phyloP scores from a whole-genome alignment of 2,329 filamentous ascomycete genomes.

The Grosmannia serpens region DNA sequence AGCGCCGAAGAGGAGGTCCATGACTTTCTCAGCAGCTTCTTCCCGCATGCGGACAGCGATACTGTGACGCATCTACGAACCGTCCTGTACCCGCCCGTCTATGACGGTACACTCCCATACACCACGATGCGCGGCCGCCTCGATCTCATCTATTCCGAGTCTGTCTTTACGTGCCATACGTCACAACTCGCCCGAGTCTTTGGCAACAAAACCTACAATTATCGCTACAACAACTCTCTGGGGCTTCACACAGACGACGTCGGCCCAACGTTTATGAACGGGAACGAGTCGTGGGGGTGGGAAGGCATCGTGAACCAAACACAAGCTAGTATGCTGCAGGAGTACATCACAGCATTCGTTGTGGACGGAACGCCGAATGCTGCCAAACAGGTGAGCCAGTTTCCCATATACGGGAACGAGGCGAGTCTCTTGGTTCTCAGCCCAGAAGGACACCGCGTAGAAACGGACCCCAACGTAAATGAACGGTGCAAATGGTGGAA shows the following conservation, averaged over 20 bases:
- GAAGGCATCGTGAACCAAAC: neutral
- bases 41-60: neutral
- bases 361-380: neutral
- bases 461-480: neutral
- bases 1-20: neutral
- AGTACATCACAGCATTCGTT: neutral
- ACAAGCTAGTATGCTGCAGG: constrained; percentile 1
- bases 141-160: neutral
- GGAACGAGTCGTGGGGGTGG: constrained; percentile 1
- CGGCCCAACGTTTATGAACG: constrained; percentile 1
- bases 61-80: neutral
- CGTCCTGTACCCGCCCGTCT: neutral
- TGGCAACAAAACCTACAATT: constrained; percentile 2
- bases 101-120: neutral
- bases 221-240: neutral
- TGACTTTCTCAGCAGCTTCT: neutral
- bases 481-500: neutral
- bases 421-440: neutral
- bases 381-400: neutral
- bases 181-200: neutral
- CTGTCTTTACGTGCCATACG: neutral
- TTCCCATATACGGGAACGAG: neutral
- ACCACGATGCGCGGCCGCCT: neutral
- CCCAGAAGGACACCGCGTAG: neutral
- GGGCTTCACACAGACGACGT: neutral